A percentile compares a stretch with the other conserved stretches of the same genome.
Conservation (phyloP, 2,329 filamentous ascomycete genomes). For the Xylariales sp. region DNA sequence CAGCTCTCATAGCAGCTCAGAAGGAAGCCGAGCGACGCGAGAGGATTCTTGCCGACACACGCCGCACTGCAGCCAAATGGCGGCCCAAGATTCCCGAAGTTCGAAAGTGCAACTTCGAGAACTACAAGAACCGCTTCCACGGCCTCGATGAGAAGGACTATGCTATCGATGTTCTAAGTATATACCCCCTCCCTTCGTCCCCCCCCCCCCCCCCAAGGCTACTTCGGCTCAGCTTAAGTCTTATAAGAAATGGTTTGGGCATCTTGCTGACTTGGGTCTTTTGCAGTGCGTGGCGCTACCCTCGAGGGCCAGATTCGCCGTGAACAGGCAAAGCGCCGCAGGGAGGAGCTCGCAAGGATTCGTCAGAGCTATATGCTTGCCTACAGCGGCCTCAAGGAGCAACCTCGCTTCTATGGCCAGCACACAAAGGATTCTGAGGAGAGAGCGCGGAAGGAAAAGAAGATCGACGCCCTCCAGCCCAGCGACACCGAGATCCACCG, state of each 20-base stretch:
- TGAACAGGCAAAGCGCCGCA: conserved; percentile 52
- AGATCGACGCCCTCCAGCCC: conserved; percentile 36
- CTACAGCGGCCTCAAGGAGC: conserved; percentile 36
- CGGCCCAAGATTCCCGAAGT: conserved; percentile 56
- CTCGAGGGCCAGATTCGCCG: conserved; percentile 55
- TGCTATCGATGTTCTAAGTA: conserved; percentile 54
- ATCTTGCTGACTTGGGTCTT: conserved; percentile 1
- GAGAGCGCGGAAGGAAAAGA: conserved; percentile 41
- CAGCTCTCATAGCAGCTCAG: conserved; percentile 48
- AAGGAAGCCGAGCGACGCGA: conserved; percentile 54
- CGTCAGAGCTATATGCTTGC: conserved; percentile 49
- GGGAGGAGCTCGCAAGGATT: conserved; percentile 52
- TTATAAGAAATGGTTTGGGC: not conserved
- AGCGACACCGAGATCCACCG: conserved; percentile 42
- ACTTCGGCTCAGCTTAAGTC: not conserved
- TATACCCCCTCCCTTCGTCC: not conserved
- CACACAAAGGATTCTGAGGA: conserved; percentile 38
- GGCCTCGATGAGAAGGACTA: conserved; percentile 52
- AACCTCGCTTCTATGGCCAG: conserved; percentile 24
- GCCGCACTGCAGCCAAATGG: conserved; percentile 54
- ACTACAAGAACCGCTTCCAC: conserved; percentile 58
- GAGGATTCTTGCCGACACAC: conserved; percentile 52
- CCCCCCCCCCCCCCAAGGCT: not conserved
- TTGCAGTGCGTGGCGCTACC: conserved; percentile 47
- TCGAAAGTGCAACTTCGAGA: conserved; percentile 57